Evolutionary conservation across 2,329 filamentous ascomycete species (phyloP).

Genomic region (Exophiala viscosa): DNA sequence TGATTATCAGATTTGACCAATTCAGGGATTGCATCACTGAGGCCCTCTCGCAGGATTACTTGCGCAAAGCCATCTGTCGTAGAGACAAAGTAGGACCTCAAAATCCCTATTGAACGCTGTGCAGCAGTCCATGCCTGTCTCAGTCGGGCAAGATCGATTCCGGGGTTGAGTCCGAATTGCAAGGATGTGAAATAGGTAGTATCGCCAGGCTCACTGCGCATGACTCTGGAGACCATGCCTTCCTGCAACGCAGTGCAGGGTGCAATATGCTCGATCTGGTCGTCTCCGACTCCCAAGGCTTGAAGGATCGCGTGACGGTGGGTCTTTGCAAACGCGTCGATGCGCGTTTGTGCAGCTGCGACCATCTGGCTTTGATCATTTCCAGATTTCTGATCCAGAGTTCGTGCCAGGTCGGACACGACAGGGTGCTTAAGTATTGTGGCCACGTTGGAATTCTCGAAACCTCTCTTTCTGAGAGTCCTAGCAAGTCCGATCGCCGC

Average conservation of each 20-base stretch:
- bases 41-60: slow-evolving; percentile 46
- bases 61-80: slow-evolving; percentile 76
- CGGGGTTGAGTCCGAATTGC: slow-evolving; percentile 50
- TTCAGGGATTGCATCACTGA: slow-evolving; percentile 36
- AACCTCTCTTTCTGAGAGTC: slow-evolving; percentile 60
- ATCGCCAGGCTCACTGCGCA: slow-evolving; percentile 49
- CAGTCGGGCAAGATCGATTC: slow-evolving; percentile 49
- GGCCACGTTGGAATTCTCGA: slow-evolving; percentile 59
- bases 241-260: slow-evolving; percentile 85
- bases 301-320: slow-evolving; percentile 53
- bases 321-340: slow-evolving; percentile 62
- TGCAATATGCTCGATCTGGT: slow-evolving; percentile 66
- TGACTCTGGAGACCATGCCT: slow-evolving; percentile 72
- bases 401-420: slow-evolving; percentile 44
- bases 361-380: slow-evolving; percentile 9
- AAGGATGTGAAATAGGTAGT: slow-evolving; percentile 77
- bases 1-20: slow-evolving; percentile 16
- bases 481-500: slow-evolving; percentile 69
- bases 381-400: background rate
- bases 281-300: slow-evolving; percentile 48
- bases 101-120: slow-evolving; percentile 55
- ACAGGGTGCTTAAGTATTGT: slow-evolving; percentile 62
- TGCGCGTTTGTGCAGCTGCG: slow-evolving; percentile 55
- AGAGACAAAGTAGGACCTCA: slow-evolving; percentile 69
- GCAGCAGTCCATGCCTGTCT: slow-evolving; percentile 56